Percentiles rank a stretch among this genome's conserved stretches.
Conservation (phyloP, 768 basidiomycete species). For the Boletus rex-veris region DNA sequence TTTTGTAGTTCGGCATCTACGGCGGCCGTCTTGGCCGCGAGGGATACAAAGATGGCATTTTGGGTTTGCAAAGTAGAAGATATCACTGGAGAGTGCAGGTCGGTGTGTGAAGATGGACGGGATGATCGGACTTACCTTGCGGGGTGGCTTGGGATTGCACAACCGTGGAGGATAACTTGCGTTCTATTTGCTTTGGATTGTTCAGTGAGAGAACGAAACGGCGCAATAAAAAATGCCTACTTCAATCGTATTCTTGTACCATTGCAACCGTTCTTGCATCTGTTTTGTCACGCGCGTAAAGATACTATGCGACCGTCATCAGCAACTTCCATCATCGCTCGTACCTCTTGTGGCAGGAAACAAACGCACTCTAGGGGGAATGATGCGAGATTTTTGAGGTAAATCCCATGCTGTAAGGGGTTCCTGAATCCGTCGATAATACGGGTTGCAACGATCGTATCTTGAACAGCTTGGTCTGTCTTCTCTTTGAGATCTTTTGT, state of each 20-base stretch:
- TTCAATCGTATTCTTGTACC: constrained; percentile 82
- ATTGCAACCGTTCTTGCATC: constrained; percentile 66
- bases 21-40: constrained; percentile 73
- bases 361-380: constrained; percentile 74
- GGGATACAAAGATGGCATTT: constrained; percentile 69
- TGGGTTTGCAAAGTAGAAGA: constrained; percentile 76
- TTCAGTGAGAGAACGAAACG: neutral
- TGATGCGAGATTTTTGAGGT: constrained; percentile 74
- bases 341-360: neutral
- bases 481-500: constrained; percentile 71
- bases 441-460: constrained; percentile 71
- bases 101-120: neutral
- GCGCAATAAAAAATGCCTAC: constrained; percentile 33
- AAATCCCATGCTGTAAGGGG: constrained; percentile 64
- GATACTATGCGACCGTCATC: constrained; percentile 42
- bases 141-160: constrained; percentile 65
- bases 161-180: constrained; percentile 68
- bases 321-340: neutral
- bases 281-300: constrained; percentile 70
- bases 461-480: constrained; percentile 75
- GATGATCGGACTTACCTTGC: constrained; percentile 48
- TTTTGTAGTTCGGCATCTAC: constrained; percentile 73
- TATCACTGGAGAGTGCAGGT: constrained; percentile 46
- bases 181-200: constrained; percentile 54
- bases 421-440: constrained; percentile 78